These are phyloP conservation scores for Pyrenochaeta sp. DNA, from an alignment of 2,329 filamentous ascomycete genomes.

Conservation along the genomic window DNA sequence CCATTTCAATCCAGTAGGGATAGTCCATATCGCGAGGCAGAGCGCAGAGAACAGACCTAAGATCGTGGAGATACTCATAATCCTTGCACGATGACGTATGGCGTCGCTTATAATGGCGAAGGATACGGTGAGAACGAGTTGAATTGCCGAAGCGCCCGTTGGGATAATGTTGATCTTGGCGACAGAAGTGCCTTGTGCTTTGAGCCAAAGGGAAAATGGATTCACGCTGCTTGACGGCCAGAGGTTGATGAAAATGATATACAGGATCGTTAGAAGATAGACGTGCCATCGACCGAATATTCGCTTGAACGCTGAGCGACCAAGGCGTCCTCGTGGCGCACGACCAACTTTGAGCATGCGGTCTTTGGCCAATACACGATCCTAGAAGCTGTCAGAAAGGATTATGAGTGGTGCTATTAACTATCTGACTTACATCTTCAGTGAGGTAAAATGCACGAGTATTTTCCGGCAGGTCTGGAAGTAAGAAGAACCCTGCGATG, in stretches of 20 bases:
- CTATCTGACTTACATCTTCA: conserved; percentile 8
- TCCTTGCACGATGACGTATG: conserved; percentile 21
- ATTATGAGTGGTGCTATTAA: neutral
- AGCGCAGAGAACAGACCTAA: conserved; percentile 30
- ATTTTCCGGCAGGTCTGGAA: conserved; percentile 31
- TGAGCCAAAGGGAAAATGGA: conserved; percentile 30
- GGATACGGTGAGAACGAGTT: conserved; percentile 24
- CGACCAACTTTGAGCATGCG: conserved; percentile 25
- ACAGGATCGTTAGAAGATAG: conserved; percentile 24
- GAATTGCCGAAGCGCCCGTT: conserved; percentile 23
- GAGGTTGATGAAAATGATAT: conserved; percentile 29
- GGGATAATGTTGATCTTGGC: conserved; percentile 30
- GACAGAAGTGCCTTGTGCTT: conserved; percentile 16
- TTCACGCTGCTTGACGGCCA: conserved; percentile 24
- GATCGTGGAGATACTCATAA: conserved; percentile 23
- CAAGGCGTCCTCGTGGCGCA: conserved; percentile 21
- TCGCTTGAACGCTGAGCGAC: conserved; percentile 19
- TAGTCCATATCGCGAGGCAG: conserved; percentile 41
- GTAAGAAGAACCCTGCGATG: conserved; percentile 20
- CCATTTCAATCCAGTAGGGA: conserved; percentile 43
- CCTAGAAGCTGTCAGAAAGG: neutral
- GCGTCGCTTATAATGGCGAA: conserved; percentile 27
- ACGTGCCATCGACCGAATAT: conserved; percentile 32
- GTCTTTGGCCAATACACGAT: conserved; percentile 19
- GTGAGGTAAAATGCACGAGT: conserved; percentile 19